phyloP scores from a whole-genome alignment of 2,329 filamentous ascomycete genomes.

The Cordyceps fumosorosea region DNA sequence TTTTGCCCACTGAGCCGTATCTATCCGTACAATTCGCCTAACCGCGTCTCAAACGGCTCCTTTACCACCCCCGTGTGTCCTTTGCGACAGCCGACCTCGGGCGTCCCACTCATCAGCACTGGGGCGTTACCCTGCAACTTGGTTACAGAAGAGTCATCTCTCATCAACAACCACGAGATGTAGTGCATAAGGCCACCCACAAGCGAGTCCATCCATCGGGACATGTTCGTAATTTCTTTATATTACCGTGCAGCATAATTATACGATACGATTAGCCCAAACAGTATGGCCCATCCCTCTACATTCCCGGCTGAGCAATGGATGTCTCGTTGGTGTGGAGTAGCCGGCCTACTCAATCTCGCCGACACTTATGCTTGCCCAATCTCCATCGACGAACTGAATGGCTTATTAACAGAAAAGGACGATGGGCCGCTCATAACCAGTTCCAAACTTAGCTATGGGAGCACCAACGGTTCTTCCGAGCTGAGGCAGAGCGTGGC shows the following conservation, averaged over 20 bases:
- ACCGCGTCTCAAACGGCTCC: background rate
- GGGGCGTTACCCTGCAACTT: slow-evolving; percentile 4
- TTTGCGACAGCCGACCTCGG: background rate
- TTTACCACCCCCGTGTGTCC: background rate
- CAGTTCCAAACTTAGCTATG: slow-evolving; percentile 62
- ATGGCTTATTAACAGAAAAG: slow-evolving; percentile 50
- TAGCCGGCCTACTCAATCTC: slow-evolving; percentile 57
- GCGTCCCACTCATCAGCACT: background rate
- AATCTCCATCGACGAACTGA: slow-evolving; percentile 63
- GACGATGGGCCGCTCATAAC: slow-evolving; percentile 35
- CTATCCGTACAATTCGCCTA: background rate
- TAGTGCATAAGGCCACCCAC: background rate
- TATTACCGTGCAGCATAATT: background rate
- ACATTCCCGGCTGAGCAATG: slow-evolving; percentile 65
- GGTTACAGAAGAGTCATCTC: background rate
- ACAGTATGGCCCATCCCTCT: slow-evolving; percentile 18
- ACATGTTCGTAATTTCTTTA: background rate
- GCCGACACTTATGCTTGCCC: slow-evolving; percentile 75
- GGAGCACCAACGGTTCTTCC: slow-evolving; percentile 62
- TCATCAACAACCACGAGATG: background rate
- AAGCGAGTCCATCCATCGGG: background rate
- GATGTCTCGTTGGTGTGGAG: slow-evolving; percentile 57
- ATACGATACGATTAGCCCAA: background rate
- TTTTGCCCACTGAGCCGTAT: background rate
- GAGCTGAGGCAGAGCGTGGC: slow-evolving; percentile 59